Conservation (phyloP, 1,284 basidiomycete genomes). For the Inonotus obliquus region DNA sequence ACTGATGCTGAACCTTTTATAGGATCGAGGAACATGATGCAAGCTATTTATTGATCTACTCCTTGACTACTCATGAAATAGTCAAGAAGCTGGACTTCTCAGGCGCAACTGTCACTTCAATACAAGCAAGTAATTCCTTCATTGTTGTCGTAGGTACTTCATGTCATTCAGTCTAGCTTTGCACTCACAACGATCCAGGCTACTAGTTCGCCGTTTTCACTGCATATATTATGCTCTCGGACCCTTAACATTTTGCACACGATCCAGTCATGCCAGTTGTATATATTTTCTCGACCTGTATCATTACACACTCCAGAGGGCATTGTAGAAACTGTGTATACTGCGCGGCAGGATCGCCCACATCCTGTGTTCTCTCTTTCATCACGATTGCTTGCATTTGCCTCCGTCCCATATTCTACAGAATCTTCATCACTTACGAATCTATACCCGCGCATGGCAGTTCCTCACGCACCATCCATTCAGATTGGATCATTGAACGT, state of each 20-base stretch:
- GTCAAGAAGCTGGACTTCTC: slow-evolving; percentile 45
- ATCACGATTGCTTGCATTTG: slow-evolving; percentile 59
- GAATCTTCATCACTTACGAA: slow-evolving; percentile 19
- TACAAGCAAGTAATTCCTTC: slow-evolving; percentile 46
- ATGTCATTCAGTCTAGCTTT: background rate
- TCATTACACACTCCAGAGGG: slow-evolving; percentile 14
- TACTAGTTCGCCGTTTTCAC: slow-evolving; percentile 47
- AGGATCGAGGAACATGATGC: slow-evolving; percentile 26
- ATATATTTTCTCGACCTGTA: slow-evolving; percentile 18
- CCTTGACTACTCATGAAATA: slow-evolving; percentile 49
- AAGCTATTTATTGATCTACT: slow-evolving; percentile 51
- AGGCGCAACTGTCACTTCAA: slow-evolving; percentile 35
- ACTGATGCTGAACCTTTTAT: background rate
- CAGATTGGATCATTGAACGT: slow-evolving; percentile 22
- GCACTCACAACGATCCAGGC: slow-evolving; percentile 36
- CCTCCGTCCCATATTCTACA: slow-evolving; percentile 37
- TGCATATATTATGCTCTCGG: slow-evolving; percentile 53
- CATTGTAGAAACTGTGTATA: slow-evolving; percentile 11
- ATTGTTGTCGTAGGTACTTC: slow-evolving; percentile 51
- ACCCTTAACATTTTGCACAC: slow-evolving; percentile 49
- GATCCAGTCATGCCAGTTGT: slow-evolving; percentile 29
- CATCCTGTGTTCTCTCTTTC: slow-evolving; percentile 56
- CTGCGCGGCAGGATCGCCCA: slow-evolving; percentile 24
- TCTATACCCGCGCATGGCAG: slow-evolving; percentile 25
- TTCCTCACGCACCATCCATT: slow-evolving; percentile 22